Percentiles rank a stretch among this genome's conserved stretches.
These are phyloP conservation scores for Combretum micranthum DNA, from an alignment of 345 rosid genomes.

Conservation along the genomic window DNA sequence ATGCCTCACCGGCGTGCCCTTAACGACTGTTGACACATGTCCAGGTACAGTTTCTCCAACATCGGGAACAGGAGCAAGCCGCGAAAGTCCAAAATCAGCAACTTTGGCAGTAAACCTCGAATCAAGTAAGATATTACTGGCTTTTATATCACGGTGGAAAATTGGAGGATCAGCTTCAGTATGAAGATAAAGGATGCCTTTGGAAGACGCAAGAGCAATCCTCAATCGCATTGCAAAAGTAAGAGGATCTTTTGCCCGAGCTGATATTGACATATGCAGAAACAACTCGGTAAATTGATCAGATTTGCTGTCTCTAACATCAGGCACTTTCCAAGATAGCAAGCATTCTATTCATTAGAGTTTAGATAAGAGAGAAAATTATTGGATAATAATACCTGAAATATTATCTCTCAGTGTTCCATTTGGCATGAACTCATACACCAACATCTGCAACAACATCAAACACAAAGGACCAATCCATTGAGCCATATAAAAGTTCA, in stretches of 20 bases:
- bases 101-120: slow-evolving; percentile 72
- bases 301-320: neutral
- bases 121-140: slow-evolving; percentile 82
- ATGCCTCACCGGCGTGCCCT: slow-evolving; percentile 77
- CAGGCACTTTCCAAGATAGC: neutral
- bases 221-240: slow-evolving; percentile 63
- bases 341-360: neutral
- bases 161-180: slow-evolving; percentile 95
- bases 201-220: slow-evolving; percentile 73
- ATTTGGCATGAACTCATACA: slow-evolving; percentile 84
- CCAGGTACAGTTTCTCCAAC: slow-evolving; percentile 60
- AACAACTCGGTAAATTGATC: slow-evolving; percentile 8
- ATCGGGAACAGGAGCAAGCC: slow-evolving; percentile 83
- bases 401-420: slow-evolving; percentile 87
- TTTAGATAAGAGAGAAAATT: slow-evolving; percentile 4
- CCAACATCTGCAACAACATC: slow-evolving; percentile 60
- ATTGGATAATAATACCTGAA: too few relatives aligned
- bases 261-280: slow-evolving; percentile 25
- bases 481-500: neutral
- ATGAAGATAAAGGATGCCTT: slow-evolving; percentile 78
- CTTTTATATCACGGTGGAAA: slow-evolving; percentile 91
- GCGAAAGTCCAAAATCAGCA: slow-evolving; percentile 92
- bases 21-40: slow-evolving; percentile 89
- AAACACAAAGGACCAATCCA: neutral
- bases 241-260: slow-evolving; percentile 38